Evolutionary conservation across 768 basidiomycete species (phyloP).

Genomic region (Russula brevipes): DNA sequence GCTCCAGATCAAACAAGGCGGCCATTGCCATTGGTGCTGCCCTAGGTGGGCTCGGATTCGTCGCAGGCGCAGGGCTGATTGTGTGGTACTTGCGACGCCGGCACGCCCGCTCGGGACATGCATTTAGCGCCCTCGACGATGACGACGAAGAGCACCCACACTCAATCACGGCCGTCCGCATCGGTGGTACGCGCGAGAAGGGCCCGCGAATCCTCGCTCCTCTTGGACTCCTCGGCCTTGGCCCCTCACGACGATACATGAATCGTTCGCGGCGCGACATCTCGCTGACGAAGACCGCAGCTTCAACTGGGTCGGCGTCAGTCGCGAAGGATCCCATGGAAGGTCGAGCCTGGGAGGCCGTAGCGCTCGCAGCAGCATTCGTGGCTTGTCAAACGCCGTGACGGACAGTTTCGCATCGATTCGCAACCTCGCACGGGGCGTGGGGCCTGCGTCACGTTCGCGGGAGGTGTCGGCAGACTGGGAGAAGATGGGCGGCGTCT

Average conservation of each 20-base stretch:
- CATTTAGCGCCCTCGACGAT: conserved; percentile 32
- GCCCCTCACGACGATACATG: conserved; percentile 4
- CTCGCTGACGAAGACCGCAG: conserved; percentile 70
- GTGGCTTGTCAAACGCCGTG: conserved; percentile 21
- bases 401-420: conserved; percentile 22
- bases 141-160: conserved; percentile 34
- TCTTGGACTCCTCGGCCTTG: conserved; percentile 31
- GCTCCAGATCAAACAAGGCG: conserved; percentile 26
- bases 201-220: conserved; percentile 23
- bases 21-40: conserved; percentile 59
- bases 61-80: conserved; percentile 39
- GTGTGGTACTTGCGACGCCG: conserved; percentile 45
- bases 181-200: conserved; percentile 25
- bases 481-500: conserved; percentile 33
- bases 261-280: conserved; percentile 53
- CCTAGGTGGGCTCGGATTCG: conserved; percentile 54
- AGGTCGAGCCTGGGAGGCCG: conserved; percentile 7
- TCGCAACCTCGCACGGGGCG: conserved; percentile 14
- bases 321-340: conserved; percentile 27
- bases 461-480: conserved; percentile 13
- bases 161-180: conserved; percentile 29
- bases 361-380: conserved; percentile 10
- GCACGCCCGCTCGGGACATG: conserved; percentile 21
- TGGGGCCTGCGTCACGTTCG: conserved; percentile 4
- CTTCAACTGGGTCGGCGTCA: conserved; percentile 26